Evolutionary conservation across 345 rosid genomes (phyloP), one percentile per base, ranked within the genome.

Genomic region (Erucastrum elatum): DNA sequence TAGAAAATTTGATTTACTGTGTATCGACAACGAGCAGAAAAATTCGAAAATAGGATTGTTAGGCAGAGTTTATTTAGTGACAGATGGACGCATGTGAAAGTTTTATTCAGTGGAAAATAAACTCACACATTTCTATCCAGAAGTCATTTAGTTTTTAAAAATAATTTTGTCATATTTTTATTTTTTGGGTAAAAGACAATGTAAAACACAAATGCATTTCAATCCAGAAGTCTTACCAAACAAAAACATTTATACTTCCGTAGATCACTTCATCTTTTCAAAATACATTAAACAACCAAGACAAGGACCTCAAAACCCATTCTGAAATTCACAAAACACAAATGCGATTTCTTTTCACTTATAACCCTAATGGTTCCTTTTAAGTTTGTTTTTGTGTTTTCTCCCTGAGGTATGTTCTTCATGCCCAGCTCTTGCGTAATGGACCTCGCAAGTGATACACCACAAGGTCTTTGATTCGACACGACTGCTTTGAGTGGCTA

Each of bases 311-410:
- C 44, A 64, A 33, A 33, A 29, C 37, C 5, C 6, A 15, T 12
- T 33, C 35, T 21, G 67, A 33, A 15, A 60, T 25, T 11, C 21
- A 30, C 11, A 62, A 62, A 61, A 30, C 39, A 15, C 6, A 30
- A 30, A 2, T 30, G 66, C 16, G 17, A 1, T 1, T 4, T 6
- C 25, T 60, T 59, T 59, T 15, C 39, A 37, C 11, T 4, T 1
- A 12, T 7, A 21, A 2, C 4, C 37, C 37, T 58, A 8, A 68
- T 7, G n/a, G 10, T 5, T 55, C 15, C 25, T 1, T 63, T 74
- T 13, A 13, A 33, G 64, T 64, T 64, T 64, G 53, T 33, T 64
- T 34, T 33, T 33, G 70, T 74, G 77, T 21, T 2, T 53, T 27
- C 12, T n/a, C 4, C 69, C 69, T 29, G 68, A 73, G 3, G 7